These are phyloP conservation scores for Cylindrotheca closterium DNA, from an alignment of 108 stramenopile genomes.

Conservation along the genomic window DNA sequence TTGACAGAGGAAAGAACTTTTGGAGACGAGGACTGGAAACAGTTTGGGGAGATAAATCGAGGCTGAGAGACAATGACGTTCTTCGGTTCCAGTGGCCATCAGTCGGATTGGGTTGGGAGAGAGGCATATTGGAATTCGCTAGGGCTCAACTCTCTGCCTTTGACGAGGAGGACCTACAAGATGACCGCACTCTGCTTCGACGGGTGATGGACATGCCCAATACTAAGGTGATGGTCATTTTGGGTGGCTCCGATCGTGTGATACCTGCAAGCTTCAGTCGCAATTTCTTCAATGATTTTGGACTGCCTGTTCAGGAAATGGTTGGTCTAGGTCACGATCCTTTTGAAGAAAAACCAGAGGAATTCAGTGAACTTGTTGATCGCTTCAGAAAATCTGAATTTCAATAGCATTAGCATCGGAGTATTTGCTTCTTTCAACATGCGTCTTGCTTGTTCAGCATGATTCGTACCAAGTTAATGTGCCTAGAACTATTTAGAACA, in stretches of 20 bases:
- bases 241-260: conserved; percentile 56
- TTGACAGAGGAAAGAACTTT: conserved; percentile 22
- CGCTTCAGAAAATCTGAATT: no score
- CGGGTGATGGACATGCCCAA: conserved; percentile 39
- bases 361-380: conserved; percentile 46
- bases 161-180: conserved; percentile 8
- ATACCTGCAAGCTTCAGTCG: conserved; percentile 29
- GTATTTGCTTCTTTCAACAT: no score
- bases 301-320: conserved; percentile 39
- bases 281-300: conserved; percentile 19
- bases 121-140: conserved; percentile 64
- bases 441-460: no score
- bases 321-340: conserved; percentile 77
- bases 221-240: conserved; percentile 54
- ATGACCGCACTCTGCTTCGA: conserved; percentile 45
- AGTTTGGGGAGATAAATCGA: conserved; percentile 61
- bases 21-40: conserved; percentile 59
- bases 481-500: conserved; percentile 6
- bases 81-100: conserved; percentile 83
- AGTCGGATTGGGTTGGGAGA: conserved; percentile 79
- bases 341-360: conserved; percentile 73
- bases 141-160: conserved; percentile 20
- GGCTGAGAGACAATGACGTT: conserved; percentile 62
- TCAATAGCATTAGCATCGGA: no score
- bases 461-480: no score